Conservation (phyloP, 108 stramenopile genomes). For the Cyclotella distinguenda region DNA sequence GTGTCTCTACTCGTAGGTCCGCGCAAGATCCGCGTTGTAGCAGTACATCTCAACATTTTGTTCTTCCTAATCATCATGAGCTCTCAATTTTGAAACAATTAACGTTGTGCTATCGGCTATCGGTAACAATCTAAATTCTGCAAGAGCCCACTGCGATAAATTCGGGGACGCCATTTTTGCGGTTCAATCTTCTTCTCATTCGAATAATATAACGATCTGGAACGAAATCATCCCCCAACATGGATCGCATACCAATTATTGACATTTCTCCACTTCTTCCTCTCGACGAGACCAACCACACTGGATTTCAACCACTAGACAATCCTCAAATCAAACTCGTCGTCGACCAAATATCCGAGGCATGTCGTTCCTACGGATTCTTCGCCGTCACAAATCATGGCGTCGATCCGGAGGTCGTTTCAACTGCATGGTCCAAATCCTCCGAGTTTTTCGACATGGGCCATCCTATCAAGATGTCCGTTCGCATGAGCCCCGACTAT, state of each 20-base stretch:
- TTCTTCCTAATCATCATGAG: too few species aligned
- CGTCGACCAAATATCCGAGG: constrained; percentile 48
- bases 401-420: constrained; percentile 38
- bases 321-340: constrained; percentile 14
- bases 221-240: background rate
- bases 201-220: too few species aligned
- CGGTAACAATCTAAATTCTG: too few species aligned
- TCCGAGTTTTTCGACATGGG: constrained; percentile 72
- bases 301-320: background rate
- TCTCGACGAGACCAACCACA: background rate
- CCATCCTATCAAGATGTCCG: constrained; percentile 42
- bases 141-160: too few species aligned
- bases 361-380: constrained; percentile 76
- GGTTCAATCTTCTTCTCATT: too few species aligned
- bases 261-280: constrained; percentile 37
- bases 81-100: too few species aligned
- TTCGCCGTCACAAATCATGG: constrained; percentile 73
- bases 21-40: too few species aligned
- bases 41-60: too few species aligned
- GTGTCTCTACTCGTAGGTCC: too few species aligned
- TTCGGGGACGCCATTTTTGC: too few species aligned
- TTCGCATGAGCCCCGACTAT: constrained; percentile 48
- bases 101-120: too few species aligned
- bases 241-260: constrained; percentile 33
- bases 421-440: constrained; percentile 50